Base-by-base conservation (phyloP, 495 filamentous ascomycete genomes). In the Amniculicola lignicola region DNA sequence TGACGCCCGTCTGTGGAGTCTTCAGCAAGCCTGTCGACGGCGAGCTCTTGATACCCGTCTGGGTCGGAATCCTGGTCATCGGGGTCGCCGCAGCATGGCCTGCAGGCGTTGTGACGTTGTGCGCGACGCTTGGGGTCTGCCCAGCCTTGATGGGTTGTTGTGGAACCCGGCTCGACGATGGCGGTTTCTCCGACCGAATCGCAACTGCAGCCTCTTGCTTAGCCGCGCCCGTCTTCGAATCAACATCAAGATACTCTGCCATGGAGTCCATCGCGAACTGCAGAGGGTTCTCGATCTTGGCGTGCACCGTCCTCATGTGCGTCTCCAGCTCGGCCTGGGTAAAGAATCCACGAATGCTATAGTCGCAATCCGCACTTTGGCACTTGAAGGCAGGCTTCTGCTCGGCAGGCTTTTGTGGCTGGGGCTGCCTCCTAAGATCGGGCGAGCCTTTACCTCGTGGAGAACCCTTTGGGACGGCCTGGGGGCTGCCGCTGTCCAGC, bases 271-370 rank as follows among this genome's bases (percentile, higher is more conserved):
- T 33, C 11, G 71, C 64, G 54, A 72, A 86, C 25, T 72, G 70
- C 4, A 74, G n/a, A 0, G 82, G 78, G 50, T 86, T 70, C 36
- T 76, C 71, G 1, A 74, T 67, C 48, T 72, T 75, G 31, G 74
- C 59, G 45, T 86, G 82, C 62, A 79, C 79, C 25, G 80, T 75
- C 23, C 76, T 69, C 15, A 64, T 65, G 59, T 86, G 82, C 10
- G 64, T 63, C 16, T 74, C 70, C 42, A 76, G 67, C 22, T 75
- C 75, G 46, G 81, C 77, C 52, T 81, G 77, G 10, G 62, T 79
- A 24, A 74, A 67, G 53, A 84, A 85, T 1, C 77, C 80, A 15
- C 70, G 66, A n/a, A 47, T 46, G 29, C 67, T 64, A 43, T 62
- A 69, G 15, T 82, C 77, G 53, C 81, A 84, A 25, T 64, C 63